These are phyloP conservation scores for Coemansia sp. DNA, from an alignment of 192 early-diverging fungal genomes.

Conservation along the genomic window DNA sequence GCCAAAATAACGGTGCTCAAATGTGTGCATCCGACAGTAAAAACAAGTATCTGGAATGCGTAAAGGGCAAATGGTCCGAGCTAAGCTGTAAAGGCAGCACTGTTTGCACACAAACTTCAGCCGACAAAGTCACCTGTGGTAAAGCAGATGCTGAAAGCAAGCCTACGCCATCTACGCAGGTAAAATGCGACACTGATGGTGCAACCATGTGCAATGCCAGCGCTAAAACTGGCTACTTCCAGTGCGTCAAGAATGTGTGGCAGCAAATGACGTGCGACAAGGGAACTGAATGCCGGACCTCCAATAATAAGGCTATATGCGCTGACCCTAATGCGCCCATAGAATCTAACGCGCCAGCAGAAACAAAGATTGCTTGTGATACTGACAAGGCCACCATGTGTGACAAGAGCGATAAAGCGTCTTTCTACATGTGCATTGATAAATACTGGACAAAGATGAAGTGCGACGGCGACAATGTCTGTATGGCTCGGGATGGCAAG, in stretches of 20 bases:
- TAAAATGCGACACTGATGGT: slow-evolving; percentile 19
- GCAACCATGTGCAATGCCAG: slow-evolving; percentile 31
- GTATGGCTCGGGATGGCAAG: slow-evolving; percentile 28
- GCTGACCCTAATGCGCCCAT: slow-evolving; percentile 26
- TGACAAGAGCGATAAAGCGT: slow-evolving; percentile 13
- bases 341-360: slow-evolving; percentile 1
- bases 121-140: slow-evolving; percentile 1
- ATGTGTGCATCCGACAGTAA: slow-evolving; percentile 4
- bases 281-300: slow-evolving; percentile 32
- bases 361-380: slow-evolving; percentile 14
- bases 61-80: slow-evolving; percentile 4
- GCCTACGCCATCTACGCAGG: background rate
- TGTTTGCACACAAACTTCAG: slow-evolving; percentile 1
- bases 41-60: slow-evolving; percentile 3
- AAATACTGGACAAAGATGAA: slow-evolving; percentile 38
- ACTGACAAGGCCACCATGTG: slow-evolving; percentile 43
- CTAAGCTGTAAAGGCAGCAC: slow-evolving; percentile 2
- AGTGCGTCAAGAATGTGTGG: slow-evolving; percentile 33
- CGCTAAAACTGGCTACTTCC: slow-evolving; percentile 17
- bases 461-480: slow-evolving; percentile 38
- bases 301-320: slow-evolving; percentile 31
- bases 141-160: background rate
- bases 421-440: slow-evolving; percentile 36
- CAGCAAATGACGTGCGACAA: slow-evolving; percentile 17
- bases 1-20: slow-evolving; percentile 1